Conservation (phyloP, 192 early-diverging fungal genomes). For the Martensiomyces pterosporus region DNA sequence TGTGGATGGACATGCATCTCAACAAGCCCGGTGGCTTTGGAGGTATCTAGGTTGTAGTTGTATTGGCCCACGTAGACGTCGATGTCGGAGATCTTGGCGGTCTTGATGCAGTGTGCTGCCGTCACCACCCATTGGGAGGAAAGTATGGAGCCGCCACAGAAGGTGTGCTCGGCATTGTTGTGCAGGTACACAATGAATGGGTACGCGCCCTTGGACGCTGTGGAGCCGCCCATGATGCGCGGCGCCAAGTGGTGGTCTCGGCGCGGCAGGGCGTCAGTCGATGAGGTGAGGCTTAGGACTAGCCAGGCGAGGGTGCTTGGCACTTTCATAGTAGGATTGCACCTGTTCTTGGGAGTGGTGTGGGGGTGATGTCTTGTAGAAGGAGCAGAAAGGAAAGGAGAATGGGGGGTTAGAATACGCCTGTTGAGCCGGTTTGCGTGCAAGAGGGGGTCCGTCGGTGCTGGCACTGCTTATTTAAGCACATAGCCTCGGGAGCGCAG, state of each 20-base stretch:
- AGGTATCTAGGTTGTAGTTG: constrained; percentile 28
- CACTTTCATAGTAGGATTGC: too few species aligned
- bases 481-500: too few species aligned
- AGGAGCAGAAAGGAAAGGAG: too few species aligned
- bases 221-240: constrained; percentile 49
- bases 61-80: constrained; percentile 29
- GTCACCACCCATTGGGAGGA: constrained; percentile 47
- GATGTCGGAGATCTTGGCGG: constrained; percentile 15
- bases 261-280: too few species aligned
- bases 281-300: too few species aligned
- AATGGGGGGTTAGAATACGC: too few species aligned
- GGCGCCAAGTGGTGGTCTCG: constrained; percentile 11
- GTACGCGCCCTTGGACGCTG: constrained; percentile 27
- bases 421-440: too few species aligned
- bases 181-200: constrained; percentile 47
- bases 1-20: constrained; percentile 44
- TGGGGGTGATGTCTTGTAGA: too few species aligned
- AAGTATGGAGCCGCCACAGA: constrained; percentile 50
- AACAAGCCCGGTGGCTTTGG: constrained; percentile 18
- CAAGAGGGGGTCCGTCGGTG: too few species aligned
- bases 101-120: constrained; percentile 52
- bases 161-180: constrained; percentile 24
- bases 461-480: too few species aligned
- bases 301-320: too few species aligned
- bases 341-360: too few species aligned